Base-by-base conservation (phyloP, 2,329 filamentous ascomycete species). In the Geosmithia putterillii region DNA sequence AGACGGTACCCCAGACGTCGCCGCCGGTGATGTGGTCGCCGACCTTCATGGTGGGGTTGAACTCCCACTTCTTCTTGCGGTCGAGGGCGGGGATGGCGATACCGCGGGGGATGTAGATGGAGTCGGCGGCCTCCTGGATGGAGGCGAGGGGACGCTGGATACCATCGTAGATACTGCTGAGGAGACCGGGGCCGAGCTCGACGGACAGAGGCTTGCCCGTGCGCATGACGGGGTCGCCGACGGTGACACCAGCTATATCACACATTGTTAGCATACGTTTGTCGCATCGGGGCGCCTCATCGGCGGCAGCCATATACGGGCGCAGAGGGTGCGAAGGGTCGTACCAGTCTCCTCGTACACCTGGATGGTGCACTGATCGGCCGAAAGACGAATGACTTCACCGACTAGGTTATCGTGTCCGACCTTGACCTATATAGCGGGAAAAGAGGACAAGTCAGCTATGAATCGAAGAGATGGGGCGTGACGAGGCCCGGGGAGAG, bases 161-260 rank as follows among this genome's bases (percentile, higher is more conserved):
- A 70, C 92, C 92, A 64, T 98, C 92, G 74, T 96, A 98, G 65
- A 98, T 98, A 53, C 92, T 95, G 70, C 96, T 90, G 77, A 98
- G 87, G 63, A 98, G 73, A 61, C 92, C 92, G 50, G 92, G 92
- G 42, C 92, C 92, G 40, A 98, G 83, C 66, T 98, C 92, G 66
- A 98, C 92, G 46, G 92, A 95, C 44, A 98, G 73, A 50, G 92
- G 92, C 75, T 96, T 95, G 64, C 88, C 86, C 45, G 90, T 95
- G 57, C 90, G 79, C 48, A 70, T 57, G 52, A 98, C 92, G 42
- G 92, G 92, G 61, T 98, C 92, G 60, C 92, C 92, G 52, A 98
- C 89, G 53, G 80, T 94, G 53, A 98, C 83, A 69, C 92, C 92
- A 63, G 90, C 92, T 89, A 53, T 21, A 45, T 6, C 18, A 40